Evolutionary conservation across 768 basidiomycete species (phyloP).

Genomic region (Trametes villosa): DNA sequence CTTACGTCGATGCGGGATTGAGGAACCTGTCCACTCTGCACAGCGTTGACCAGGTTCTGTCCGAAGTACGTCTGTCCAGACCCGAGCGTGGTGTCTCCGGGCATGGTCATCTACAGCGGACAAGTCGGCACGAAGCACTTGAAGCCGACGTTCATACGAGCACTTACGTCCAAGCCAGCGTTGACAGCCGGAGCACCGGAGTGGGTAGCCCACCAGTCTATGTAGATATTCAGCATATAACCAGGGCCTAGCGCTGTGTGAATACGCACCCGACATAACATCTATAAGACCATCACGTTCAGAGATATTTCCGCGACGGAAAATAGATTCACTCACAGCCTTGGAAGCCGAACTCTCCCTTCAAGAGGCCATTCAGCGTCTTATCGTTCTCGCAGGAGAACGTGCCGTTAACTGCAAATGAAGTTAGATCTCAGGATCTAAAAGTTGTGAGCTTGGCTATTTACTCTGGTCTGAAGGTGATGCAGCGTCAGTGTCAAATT

Average conservation of each 20-base stretch:
- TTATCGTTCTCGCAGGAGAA: conserved; percentile 77
- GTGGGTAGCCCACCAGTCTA: conserved; percentile 72
- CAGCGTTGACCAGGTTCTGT: conserved; percentile 56
- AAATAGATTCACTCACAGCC: conserved; percentile 38
- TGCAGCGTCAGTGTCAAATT: not conserved
- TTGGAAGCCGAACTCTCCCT: conserved; percentile 50
- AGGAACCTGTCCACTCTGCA: conserved; percentile 64
- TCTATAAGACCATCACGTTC: conserved; percentile 51
- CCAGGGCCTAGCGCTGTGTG: too few species aligned
- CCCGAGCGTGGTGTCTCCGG: conserved; percentile 53
- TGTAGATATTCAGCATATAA: not conserved
- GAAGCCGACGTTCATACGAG: not conserved
- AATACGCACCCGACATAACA: conserved; percentile 3
- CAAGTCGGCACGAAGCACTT: not conserved
- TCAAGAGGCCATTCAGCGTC: conserved; percentile 57
- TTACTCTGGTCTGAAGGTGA: conserved; percentile 12
- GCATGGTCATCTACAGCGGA: conserved; percentile 66
- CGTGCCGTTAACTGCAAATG: conserved; percentile 65
- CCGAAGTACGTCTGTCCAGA: conserved; percentile 56
- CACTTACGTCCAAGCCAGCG: conserved; percentile 61
- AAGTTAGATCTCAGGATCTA: not conserved
- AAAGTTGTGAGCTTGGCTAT: not conserved
- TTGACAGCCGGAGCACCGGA: conserved; percentile 58
- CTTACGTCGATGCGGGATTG: conserved; percentile 54
- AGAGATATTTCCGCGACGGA: too few species aligned